Evolutionary conservation across 2,329 filamentous ascomycete genomes (phyloP).

Genomic region (Pseudonectria buxi): DNA sequence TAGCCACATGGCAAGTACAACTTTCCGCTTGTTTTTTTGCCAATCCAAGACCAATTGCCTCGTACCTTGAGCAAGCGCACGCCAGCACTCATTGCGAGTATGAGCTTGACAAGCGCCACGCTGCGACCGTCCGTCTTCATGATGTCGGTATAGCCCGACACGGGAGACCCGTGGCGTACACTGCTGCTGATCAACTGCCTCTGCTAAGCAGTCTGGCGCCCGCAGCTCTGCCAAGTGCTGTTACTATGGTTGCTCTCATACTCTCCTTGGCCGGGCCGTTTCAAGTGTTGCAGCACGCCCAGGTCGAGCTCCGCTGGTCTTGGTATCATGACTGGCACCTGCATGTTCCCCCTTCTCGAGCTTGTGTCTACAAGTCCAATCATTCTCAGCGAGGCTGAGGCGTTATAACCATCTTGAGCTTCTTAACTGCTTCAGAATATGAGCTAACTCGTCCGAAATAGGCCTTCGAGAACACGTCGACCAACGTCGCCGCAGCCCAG

Average conservation of each 20-base stretch:
- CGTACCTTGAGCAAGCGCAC: neutral
- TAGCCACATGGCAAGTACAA: slow-evolving; percentile 70
- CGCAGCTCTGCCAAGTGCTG: too few species aligned
- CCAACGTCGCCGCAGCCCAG: slow-evolving; percentile 93
- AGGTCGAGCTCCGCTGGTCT: too few species aligned
- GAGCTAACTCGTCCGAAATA: slow-evolving; percentile 34
- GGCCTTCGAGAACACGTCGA: slow-evolving; percentile 99
- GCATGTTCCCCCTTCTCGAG: too few species aligned
- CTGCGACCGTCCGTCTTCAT: neutral
- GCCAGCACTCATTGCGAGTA: neutral
- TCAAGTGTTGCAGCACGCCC: too few species aligned
- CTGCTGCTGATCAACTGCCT: neutral
- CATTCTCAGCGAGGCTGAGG: too few species aligned
- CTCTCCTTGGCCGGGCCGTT: too few species aligned
- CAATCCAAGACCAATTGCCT: neutral
- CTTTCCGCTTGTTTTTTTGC: slow-evolving; percentile 3
- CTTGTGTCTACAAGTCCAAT: too few species aligned
- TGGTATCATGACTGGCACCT: too few species aligned
- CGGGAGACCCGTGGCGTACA: too few species aligned
- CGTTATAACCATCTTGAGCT: too few species aligned
- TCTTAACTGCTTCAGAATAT: neutral
- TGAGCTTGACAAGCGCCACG: neutral
- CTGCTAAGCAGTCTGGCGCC: neutral
- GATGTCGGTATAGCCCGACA: too few species aligned
- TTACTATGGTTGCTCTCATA: too few species aligned